Evolutionary conservation across 2,329 filamentous ascomycete species (phyloP).

Genomic region (Colletotrichum sp.): DNA sequence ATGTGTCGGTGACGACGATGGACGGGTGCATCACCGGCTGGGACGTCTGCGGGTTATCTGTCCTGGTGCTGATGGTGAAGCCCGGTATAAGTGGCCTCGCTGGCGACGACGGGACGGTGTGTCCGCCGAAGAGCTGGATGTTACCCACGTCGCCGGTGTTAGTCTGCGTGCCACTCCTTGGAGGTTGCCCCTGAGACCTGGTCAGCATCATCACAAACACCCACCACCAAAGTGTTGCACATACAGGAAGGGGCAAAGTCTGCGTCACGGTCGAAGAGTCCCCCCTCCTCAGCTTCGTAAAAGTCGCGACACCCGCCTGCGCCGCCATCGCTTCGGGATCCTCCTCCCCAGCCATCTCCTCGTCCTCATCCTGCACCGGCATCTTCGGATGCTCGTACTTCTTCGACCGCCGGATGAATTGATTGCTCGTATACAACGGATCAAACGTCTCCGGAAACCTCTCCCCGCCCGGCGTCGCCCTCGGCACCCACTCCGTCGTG

Average conservation of each 20-base stretch:
- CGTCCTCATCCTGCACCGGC: not conserved
- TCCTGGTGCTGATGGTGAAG: not conserved
- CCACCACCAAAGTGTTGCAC: not conserved
- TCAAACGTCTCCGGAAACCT: not conserved
- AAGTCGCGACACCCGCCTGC: not conserved
- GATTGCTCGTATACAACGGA: slow-evolving; percentile 14
- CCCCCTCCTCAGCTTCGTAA: not conserved
- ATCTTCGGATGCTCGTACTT: not conserved
- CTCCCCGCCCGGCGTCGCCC: not conserved
- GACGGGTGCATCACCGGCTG: not conserved
- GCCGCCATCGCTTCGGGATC: not conserved
- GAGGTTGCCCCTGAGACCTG: not conserved
- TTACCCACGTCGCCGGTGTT: not conserved
- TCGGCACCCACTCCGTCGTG: slow-evolving; percentile 17
- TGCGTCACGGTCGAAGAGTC: not conserved
- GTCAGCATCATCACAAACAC: not conserved
- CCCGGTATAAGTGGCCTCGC: not conserved
- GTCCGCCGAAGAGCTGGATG: not conserved
- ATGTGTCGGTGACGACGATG: not conserved
- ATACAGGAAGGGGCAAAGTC: not conserved
- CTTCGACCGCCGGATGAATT: slow-evolving; percentile 8
- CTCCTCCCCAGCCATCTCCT: not conserved
- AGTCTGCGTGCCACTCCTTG: not conserved
- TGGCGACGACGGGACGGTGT: not conserved
- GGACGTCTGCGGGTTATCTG: not conserved